These are phyloP conservation scores for Fusarium chuoi DNA, from an alignment of 2,329 filamentous ascomycete genomes.

Conservation along the genomic window DNA sequence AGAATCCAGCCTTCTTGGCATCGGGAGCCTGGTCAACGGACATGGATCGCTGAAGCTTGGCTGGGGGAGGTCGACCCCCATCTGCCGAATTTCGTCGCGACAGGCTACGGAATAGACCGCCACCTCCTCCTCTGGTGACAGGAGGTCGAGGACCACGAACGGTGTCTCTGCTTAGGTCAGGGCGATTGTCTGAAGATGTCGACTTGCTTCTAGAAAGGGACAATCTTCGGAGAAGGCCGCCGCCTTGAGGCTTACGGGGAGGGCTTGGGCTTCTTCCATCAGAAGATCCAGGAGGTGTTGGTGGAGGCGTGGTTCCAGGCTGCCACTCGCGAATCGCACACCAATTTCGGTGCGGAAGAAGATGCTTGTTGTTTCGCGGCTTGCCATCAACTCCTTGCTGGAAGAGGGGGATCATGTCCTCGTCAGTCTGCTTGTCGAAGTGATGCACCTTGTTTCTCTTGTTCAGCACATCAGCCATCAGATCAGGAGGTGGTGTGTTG, in stretches of 20 bases:
- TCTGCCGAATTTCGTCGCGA: conserved; percentile 48
- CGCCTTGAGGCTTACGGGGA: conserved; percentile 45
- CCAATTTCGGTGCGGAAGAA: conserved; percentile 94
- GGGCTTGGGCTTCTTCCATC: conserved; percentile 56
- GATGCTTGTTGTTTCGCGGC: conserved; percentile 86
- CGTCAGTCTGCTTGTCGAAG: conserved; percentile 82
- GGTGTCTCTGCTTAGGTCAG: conserved; percentile 52
- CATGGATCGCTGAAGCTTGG: conserved; percentile 65
- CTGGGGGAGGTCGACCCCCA: conserved; percentile 49
- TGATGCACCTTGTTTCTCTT: conserved; percentile 87
- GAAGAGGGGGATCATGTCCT: conserved; percentile 96
- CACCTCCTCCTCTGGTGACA: conserved; percentile 53
- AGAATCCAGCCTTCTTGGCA: conserved; percentile 54
- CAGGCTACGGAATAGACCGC: conserved; percentile 59
- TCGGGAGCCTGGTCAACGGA: conserved; percentile 67
- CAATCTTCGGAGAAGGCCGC: conserved; percentile 58
- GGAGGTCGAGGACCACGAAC: conserved; percentile 60
- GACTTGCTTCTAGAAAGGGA: conserved; percentile 53
- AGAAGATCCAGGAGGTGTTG: conserved; percentile 69
- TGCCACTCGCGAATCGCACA: conserved; percentile 89
- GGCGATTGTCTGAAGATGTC: conserved; percentile 49
- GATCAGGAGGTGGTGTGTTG: conserved; percentile 87
- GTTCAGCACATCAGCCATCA: conserved; percentile 92
- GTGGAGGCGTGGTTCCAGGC: conserved; percentile 79
- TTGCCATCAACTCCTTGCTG: conserved; percentile 89